These are phyloP conservation scores for Yamadazyma mexicana DNA, from an alignment of 1,139 yeast genomes.

Conservation along the genomic window DNA sequence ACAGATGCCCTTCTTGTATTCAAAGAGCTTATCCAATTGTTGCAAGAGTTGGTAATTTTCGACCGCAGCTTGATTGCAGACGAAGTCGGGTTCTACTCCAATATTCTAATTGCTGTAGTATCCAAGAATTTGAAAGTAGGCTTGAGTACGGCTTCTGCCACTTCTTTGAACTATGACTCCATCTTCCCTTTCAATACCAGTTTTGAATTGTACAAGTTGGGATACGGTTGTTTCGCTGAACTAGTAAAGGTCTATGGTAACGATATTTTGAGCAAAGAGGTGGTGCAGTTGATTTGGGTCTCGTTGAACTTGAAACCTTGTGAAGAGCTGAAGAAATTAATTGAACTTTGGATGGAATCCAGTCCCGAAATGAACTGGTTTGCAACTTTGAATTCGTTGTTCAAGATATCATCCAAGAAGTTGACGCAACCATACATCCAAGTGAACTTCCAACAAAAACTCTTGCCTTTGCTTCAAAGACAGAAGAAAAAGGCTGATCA, in stretches of 20 bases:
- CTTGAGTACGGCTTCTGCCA: slow-evolving; percentile 31
- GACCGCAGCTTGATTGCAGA: slow-evolving; percentile 37
- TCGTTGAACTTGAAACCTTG: slow-evolving; percentile 46
- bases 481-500: slow-evolving; percentile 39
- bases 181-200: slow-evolving; percentile 45
- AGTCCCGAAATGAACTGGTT: slow-evolving; percentile 43
- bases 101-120: slow-evolving; percentile 32
- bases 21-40: slow-evolving; percentile 26
- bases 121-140: slow-evolving; percentile 42
- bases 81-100: slow-evolving; percentile 31
- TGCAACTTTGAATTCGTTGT: slow-evolving; percentile 37
- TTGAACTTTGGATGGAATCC: slow-evolving; percentile 42
- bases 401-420: slow-evolving; percentile 38
- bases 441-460: slow-evolving; percentile 39
- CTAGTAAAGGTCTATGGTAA: slow-evolving; percentile 41
- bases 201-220: slow-evolving; percentile 32
- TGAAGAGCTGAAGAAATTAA: slow-evolving; percentile 31
- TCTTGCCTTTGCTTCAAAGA: slow-evolving; percentile 45
- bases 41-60: slow-evolving; percentile 43
- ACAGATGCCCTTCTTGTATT: slow-evolving; percentile 30
- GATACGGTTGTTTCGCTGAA: slow-evolving; percentile 42
- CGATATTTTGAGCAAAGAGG: slow-evolving; percentile 33
- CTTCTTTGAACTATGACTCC: slow-evolving; percentile 33
- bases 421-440: slow-evolving; percentile 42
- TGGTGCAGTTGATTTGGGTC: slow-evolving; percentile 41